Base-by-base conservation (phyloP, 345 rosid genomes). In the Excoecaria cochinchinensis region DNA sequence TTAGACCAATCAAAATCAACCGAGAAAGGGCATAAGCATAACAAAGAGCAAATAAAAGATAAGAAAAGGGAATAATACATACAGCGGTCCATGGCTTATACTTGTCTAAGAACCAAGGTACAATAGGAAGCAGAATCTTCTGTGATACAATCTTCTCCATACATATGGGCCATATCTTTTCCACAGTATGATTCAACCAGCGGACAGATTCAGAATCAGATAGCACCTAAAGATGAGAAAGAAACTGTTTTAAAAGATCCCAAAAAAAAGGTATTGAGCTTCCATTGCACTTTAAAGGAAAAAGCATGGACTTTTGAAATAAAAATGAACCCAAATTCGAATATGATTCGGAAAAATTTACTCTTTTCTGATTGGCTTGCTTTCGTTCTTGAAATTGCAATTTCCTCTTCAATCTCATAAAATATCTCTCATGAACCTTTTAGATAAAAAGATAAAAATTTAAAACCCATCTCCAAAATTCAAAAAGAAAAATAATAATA, bases 71-170 rank as follows among this genome's bases (percentile, higher is more conserved):
- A 10, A 44, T 31, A 71, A 73, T 71, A 73, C 85, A 61, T 82
- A 95, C 99, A 51, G 92, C 97, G 5, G 97, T 93, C 99, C 99
- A 95, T 4, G 99, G 99, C 82, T 90, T 91, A 84, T 91, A 95
- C 89, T 93, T 95, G 24, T 89, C 91, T 81, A 95, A 77, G 89
- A 95, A 95, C 99, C 98, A 95, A 73, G 97, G 99, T 69, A 90
- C 89, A 59, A 95, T 90, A 15, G 99, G 99, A 70, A 91, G 91
- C 78, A 95, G 85, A 83, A 95, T 85, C 86, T 86, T 91, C 86
- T 95, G 97, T 3, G 99, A 93, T 42, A 88, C 86, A 73, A 95
- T 91, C 72, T 88, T 90, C 79, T 95, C 98, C 93, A 95, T 84
- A 77, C 97, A 93, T 46, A 95, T 77, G 4, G 98, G 98, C 99